phyloP scores from a whole-genome alignment of 2,329 filamentous ascomycete species.

The Dryadomyces sulphureus region DNA sequence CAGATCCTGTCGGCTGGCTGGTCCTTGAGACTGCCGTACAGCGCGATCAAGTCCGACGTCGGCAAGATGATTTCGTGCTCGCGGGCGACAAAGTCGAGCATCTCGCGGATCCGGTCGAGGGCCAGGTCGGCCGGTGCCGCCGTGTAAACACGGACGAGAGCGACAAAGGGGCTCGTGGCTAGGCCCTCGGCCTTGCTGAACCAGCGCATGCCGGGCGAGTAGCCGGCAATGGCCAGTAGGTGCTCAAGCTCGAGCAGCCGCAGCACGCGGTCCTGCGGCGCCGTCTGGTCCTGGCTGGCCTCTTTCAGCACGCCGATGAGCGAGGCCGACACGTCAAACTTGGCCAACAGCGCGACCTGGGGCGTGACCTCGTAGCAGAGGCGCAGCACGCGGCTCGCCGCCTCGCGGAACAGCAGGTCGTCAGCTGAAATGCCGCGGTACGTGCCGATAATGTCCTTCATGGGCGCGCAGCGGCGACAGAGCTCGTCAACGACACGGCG shows the following conservation, averaged over 20 bases:
- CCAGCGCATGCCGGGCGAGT: slow-evolving; percentile 80
- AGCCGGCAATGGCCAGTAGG: slow-evolving; percentile 63
- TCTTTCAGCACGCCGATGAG: slow-evolving; percentile 54
- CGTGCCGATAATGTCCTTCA: slow-evolving; percentile 64
- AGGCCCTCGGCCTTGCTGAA: slow-evolving; percentile 59
- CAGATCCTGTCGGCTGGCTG: slow-evolving; percentile 31
- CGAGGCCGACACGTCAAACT: slow-evolving; percentile 72
- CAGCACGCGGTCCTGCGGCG: slow-evolving; percentile 36
- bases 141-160: slow-evolving; percentile 45
- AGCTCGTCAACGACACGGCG: slow-evolving; percentile 60
- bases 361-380: slow-evolving; percentile 80
- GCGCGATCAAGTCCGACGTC: slow-evolving; percentile 24
- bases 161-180: slow-evolving; percentile 55
- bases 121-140: slow-evolving; percentile 32
- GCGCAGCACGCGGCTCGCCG: slow-evolving; percentile 60
- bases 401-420: slow-evolving; percentile 62
- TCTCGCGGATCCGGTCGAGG: slow-evolving; percentile 33
- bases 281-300: slow-evolving; percentile 34
- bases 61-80: slow-evolving; percentile 44
- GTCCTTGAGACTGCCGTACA: slow-evolving; percentile 27
- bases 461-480: slow-evolving; percentile 59
- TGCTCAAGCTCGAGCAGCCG: slow-evolving; percentile 65
- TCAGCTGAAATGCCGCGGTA: slow-evolving; percentile 56
- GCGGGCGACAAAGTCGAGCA: slow-evolving; percentile 44
- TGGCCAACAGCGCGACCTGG: slow-evolving; percentile 63